Conservation (phyloP, 768 basidiomycete genomes). For the Clathrus columnatus region DNA sequence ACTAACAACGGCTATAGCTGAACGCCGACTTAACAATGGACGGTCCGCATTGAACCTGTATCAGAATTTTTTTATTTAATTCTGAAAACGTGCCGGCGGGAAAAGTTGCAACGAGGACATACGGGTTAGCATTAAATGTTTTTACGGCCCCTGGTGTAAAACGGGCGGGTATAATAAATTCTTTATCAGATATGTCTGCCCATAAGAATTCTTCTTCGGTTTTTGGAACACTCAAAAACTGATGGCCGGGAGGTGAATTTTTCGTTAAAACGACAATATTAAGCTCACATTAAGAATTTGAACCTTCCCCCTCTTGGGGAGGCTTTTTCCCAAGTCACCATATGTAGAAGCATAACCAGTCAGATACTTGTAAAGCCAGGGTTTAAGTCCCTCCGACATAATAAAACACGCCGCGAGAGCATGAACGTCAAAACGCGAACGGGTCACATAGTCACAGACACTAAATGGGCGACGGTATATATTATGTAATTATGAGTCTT, state of each 20-base stretch:
- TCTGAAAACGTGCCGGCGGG: neutral
- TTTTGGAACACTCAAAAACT: constrained; percentile 50
- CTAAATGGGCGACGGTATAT: neutral
- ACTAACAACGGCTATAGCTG: neutral
- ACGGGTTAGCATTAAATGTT: constrained; percentile 25
- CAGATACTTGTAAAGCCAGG: constrained; percentile 55
- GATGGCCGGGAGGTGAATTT: neutral
- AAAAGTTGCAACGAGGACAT: neutral
- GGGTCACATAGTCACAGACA: neutral
- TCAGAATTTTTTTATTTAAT: neutral
- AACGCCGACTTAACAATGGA: constrained; percentile 1
- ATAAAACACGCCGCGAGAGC: neutral
- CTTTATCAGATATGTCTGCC: constrained; percentile 56
- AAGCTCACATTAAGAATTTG: constrained; percentile 48
- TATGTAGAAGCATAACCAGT: constrained; percentile 39
- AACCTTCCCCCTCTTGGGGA: constrained; percentile 41
- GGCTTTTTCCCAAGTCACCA: constrained; percentile 34
- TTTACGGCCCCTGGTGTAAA: constrained; percentile 45
- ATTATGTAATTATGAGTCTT: neutral
- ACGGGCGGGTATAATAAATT: constrained; percentile 39
- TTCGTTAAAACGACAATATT: neutral
- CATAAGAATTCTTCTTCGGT: constrained; percentile 38
- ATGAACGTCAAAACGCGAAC: neutral
- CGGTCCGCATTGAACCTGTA: constrained; percentile 3
- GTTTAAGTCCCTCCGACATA: constrained; percentile 33